A percentile compares a stretch with the other conserved stretches of the same genome.
These are phyloP conservation scores for Jamesozyma piceae DNA, from an alignment of 805 yeast genomes.

Conservation along the genomic window DNA sequence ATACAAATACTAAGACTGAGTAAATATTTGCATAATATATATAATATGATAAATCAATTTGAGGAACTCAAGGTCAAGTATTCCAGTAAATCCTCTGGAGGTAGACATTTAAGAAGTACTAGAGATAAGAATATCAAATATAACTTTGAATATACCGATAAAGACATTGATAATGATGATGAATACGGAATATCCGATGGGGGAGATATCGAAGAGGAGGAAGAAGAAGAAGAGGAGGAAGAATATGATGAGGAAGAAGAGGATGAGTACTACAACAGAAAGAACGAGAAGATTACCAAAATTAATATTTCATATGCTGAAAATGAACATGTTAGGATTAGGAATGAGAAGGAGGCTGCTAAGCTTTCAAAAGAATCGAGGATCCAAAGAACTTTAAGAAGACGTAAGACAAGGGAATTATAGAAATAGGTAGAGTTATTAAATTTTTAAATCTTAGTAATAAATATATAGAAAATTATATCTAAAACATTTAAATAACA, in stretches of 20 bases:
- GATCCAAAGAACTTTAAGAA: not conserved
- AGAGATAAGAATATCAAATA: slow-evolving; percentile 3
- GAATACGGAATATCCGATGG: not conserved
- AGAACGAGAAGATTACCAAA: not conserved
- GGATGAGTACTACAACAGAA: slow-evolving; percentile 4
- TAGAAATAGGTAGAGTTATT: too few species aligned
- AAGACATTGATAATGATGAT: slow-evolving; percentile 6
- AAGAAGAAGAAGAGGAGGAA: slow-evolving; percentile 1
- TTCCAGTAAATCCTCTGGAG: slow-evolving; percentile 5
- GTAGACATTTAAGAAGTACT: slow-evolving; percentile 10
- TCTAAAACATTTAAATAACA: too few species aligned
- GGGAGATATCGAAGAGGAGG: slow-evolving; percentile 6
- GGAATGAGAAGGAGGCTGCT: not conserved
- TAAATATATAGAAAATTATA: too few species aligned
- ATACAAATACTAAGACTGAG: slow-evolving; percentile 13
- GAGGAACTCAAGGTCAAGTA: slow-evolving; percentile 37
- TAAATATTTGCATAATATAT: slow-evolving; percentile 16
- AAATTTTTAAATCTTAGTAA: too few species aligned
- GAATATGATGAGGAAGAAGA: slow-evolving; percentile 1
- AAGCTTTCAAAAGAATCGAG: not conserved
- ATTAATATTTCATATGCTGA: too few species aligned
- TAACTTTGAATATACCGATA: slow-evolving; percentile 4
- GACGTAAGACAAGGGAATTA: not conserved
- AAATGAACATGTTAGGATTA: too few species aligned
- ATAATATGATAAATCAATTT: slow-evolving; percentile 46